Conservation (phyloP, 768 basidiomycete genomes). For the Boletus tylopilopsis region DNA sequence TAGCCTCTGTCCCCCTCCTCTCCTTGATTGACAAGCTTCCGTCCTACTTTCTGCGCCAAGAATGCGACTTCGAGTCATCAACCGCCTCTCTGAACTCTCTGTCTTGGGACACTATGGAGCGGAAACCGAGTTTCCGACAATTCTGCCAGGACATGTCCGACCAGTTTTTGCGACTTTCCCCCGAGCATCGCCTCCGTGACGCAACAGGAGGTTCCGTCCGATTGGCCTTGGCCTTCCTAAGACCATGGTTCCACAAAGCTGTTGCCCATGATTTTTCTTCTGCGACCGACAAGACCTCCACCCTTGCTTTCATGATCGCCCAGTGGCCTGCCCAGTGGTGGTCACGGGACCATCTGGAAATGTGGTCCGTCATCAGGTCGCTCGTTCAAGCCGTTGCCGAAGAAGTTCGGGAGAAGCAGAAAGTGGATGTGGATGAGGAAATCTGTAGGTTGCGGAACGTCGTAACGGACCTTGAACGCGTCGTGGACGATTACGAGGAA, state of each 20-base stretch:
- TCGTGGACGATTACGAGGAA: constrained; percentile 39
- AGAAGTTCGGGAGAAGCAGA: constrained; percentile 53
- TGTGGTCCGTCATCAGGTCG: constrained; percentile 53
- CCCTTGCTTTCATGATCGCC: constrained; percentile 49
- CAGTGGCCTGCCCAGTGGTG: constrained; percentile 71
- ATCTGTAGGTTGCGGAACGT: constrained; percentile 46
- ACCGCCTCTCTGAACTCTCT: constrained; percentile 35
- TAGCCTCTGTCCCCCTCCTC: constrained; percentile 66
- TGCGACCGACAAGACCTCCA: constrained; percentile 36
- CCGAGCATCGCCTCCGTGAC: constrained; percentile 58
- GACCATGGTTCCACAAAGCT: constrained; percentile 62
- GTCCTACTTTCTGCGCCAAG: constrained; percentile 56
- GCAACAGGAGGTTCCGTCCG: constrained; percentile 66
- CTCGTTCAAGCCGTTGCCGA: constrained; percentile 61
- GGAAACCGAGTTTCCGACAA: constrained; percentile 59
- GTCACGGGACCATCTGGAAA: constrained; percentile 60
- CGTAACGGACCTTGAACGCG: constrained; percentile 47
- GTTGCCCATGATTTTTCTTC: constrained; percentile 38
- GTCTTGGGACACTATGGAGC: constrained; percentile 54
- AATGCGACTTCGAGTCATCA: constrained; percentile 26
- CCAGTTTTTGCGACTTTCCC: constrained; percentile 51
- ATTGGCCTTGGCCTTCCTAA: constrained; percentile 62
- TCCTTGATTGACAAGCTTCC: constrained; percentile 64
- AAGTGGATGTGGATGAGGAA: constrained; percentile 41
- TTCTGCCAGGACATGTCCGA: constrained; percentile 71